A percentile compares a stretch with the other conserved stretches of the same genome.
Evolutionary conservation across 2,329 filamentous ascomycete genomes (phyloP).

Genomic region (Trichophyton equinum): DNA sequence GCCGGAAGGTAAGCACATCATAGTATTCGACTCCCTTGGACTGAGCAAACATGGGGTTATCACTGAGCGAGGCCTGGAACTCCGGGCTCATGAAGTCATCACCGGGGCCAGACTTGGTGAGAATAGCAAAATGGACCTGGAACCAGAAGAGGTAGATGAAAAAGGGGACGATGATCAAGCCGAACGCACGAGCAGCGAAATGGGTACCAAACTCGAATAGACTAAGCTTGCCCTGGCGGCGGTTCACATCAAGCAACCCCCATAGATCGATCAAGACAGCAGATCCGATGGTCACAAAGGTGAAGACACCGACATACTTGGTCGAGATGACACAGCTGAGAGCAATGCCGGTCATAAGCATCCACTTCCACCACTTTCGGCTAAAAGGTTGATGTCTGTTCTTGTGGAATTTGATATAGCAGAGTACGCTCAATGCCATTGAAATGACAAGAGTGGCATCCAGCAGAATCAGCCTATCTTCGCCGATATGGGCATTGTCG

Average conservation of each 20-base stretch:
- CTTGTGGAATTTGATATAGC: conserved; percentile 98
- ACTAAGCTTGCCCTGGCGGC: conserved; percentile 65
- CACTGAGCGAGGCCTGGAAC: conserved; percentile 92
- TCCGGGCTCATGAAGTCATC: conserved; percentile 98
- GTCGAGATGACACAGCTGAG: conserved; percentile 96
- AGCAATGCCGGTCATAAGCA: conserved; percentile 84
- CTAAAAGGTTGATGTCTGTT: conserved; percentile 76
- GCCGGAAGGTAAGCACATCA: conserved; percentile 72
- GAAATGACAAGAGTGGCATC: conserved; percentile 89
- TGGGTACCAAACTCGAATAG: conserved; percentile 76
- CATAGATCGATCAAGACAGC: conserved; percentile 91
- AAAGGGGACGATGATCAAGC: conserved; percentile 82
- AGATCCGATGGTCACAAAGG: conserved; percentile 91
- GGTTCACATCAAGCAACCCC: conserved; percentile 83
- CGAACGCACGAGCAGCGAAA: conserved; percentile 74
- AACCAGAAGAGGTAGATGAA: conserved; percentile 99
- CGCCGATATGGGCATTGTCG: conserved; percentile 94
- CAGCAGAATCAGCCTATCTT: conserved; percentile 86
- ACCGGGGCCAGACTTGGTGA: conserved; percentile 77
- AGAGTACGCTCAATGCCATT: conserved; percentile 88
- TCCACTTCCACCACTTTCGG: conserved; percentile 99
- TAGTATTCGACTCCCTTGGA: conserved; percentile 80
- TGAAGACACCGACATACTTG: conserved; percentile 95
- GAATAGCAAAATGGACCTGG: conserved; percentile 93
- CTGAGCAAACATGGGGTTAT: conserved; percentile 85